A percentile compares a stretch with the other conserved stretches of the same genome.
Conservation (phyloP, 139 green algal genomes). For the Chlorella vulgaris region DNA sequence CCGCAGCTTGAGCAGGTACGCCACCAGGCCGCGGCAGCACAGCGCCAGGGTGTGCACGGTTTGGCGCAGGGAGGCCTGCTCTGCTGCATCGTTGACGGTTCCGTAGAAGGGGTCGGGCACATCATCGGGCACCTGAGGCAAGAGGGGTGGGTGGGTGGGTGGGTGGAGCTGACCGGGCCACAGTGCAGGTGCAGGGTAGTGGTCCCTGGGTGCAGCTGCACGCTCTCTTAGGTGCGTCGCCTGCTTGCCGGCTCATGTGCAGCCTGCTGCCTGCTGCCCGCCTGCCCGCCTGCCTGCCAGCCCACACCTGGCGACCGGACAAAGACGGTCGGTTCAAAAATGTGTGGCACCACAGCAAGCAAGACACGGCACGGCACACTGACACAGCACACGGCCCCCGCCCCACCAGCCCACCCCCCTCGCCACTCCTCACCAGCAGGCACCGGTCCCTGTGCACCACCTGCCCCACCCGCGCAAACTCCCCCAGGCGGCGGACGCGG, state of each 20-base stretch:
- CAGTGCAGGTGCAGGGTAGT: no score
- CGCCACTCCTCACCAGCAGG: constrained; percentile 34
- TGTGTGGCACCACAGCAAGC: no score
- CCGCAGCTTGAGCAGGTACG: constrained; percentile 43
- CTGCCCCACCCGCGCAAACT: constrained; percentile 16
- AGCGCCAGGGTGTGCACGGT: constrained; percentile 23
- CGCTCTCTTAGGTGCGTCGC: no score
- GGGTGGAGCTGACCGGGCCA: no score
- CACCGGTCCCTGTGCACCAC: constrained; percentile 5
- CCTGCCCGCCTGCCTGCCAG: no score
- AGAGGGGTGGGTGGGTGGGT: background rate
- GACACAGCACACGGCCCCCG: no score
- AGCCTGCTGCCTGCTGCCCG: no score
- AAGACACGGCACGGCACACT: no score
- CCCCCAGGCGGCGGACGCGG: constrained; percentile 41
- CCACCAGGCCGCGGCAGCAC: constrained; percentile 38
- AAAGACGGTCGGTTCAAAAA: no score
- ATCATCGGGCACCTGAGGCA: constrained; percentile 30
- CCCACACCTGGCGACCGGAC: background rate
- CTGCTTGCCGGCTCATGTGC: no score
- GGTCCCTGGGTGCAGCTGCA: no score
- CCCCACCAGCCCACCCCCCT: no score
- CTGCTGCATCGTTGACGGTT: background rate
- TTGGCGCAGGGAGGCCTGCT: constrained; percentile 21
- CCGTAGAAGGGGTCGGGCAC: constrained; percentile 56